A percentile compares a stretch with the other conserved stretches of the same genome.
phyloP scores from a whole-genome alignment of 345 rosid genomes.

The Limnanthes douglasii region DNA sequence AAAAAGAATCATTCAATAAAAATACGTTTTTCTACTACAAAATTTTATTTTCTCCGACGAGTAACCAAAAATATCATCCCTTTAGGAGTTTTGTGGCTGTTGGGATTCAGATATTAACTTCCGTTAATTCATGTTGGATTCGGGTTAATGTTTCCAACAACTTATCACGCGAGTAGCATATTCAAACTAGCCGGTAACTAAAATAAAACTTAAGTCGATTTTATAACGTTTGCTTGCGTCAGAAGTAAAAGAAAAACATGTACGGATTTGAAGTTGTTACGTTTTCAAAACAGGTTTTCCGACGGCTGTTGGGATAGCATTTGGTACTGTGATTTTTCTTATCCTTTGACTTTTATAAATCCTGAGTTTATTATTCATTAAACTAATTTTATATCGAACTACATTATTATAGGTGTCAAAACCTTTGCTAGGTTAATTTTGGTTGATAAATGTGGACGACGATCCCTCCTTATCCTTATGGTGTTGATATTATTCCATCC shows the following conservation, averaged over 20 bases:
- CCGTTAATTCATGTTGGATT: constrained; percentile 22
- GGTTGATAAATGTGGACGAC: constrained; percentile 33
- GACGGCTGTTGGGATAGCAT: constrained; percentile 14
- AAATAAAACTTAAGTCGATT: constrained; percentile 1
- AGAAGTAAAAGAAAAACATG: neutral
- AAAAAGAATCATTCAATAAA: neutral
- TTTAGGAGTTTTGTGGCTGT: constrained; percentile 1
- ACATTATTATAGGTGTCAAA: constrained; percentile 15
- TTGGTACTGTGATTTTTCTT: too few relatives aligned
- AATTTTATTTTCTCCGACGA: too few relatives aligned
- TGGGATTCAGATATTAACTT: constrained; percentile 9
- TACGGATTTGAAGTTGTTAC: neutral
- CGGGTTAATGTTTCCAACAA: constrained; percentile 20
- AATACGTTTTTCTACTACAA: too few relatives aligned
- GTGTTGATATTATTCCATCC: constrained; percentile 4
- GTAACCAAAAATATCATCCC: neutral
- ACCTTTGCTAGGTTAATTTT: constrained; percentile 12
- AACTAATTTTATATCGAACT: neutral
- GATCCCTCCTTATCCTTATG: constrained; percentile 34
- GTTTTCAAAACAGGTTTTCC: constrained; percentile 17
- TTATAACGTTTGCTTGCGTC: too few relatives aligned
- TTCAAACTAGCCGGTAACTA: constrained; percentile 25
- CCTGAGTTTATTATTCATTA: neutral
- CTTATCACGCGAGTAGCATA: constrained; percentile 19
- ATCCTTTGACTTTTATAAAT: neutral